Evolutionary conservation across 164 flowering plant species (phyloP), one percentile per base, ranked within the genome.

Genomic region (Kingdonia uniflora): DNA sequence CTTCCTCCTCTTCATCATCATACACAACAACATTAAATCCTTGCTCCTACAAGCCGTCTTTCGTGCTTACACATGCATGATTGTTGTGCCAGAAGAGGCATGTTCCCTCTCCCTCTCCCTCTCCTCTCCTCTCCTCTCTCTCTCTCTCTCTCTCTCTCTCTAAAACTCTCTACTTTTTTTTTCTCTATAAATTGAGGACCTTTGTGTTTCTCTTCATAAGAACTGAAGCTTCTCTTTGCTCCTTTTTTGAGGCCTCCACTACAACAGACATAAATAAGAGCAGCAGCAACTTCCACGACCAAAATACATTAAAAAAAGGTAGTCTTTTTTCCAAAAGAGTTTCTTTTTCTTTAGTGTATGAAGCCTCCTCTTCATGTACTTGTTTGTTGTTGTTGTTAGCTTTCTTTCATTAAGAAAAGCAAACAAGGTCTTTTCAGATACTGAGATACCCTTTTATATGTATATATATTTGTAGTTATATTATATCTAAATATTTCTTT

Each of bases 61-160:
- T 55, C 82, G 4, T 29, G 35, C 87, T 81, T 79, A 72, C 88
- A 82, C 74, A 72, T 74, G 74, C 87, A 87, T 82, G 82, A 87
- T 87, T 82, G 84, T 75, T 76, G 80, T 76, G 76, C 65, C 82
- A 78, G 61, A 46, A 70, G 37, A 66, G 63, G 71, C 66, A 61
- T 65, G 66, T 64, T 22, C 29, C 19, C 19, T n/a, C 41, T 65
- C 70, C 40, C 56, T 29, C 55, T 41, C 14, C 38, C 49, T 54
- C 40, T 57, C n/a, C n/a, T n/a, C n/a, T n/a, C n/a, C 16, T 38
- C 57, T 56, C 24, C 39, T 19, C 61, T 52, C 53, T 51, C 49
- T 56, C 16, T 38, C 57, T 56, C 24, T 15, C 39, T 19, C 61
- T 52, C 53, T 51, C 49, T 56, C 20, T 20, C 17, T 20, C 49